Evolutionary conservation across 2,329 filamentous ascomycete species (phyloP).

Genomic region (Aureobasidium sp.): DNA sequence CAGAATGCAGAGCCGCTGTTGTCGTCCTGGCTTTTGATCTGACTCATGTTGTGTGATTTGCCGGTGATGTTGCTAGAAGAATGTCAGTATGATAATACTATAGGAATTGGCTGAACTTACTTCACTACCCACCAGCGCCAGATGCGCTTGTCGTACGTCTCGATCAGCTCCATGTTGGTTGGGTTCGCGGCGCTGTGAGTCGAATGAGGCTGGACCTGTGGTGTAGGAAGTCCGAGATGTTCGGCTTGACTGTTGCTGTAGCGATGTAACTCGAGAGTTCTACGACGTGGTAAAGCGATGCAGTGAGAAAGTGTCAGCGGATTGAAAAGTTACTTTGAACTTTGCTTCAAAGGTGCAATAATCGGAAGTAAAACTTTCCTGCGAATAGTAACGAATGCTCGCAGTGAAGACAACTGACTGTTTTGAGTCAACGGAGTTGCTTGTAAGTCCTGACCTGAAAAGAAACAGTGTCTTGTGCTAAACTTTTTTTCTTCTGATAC

Average conservation of each 20-base stretch:
- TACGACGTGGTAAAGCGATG: not conserved
- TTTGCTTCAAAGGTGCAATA: not conserved
- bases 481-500: constrained; percentile 12
- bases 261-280: not conserved
- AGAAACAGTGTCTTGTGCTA: not conserved
- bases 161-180: not conserved
- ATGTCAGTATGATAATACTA: not conserved
- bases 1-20: no score
- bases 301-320: not conserved
- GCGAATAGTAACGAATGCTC: not conserved
- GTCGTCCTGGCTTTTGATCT: not conserved
- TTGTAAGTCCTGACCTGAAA: not conserved
- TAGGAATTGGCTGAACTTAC: not conserved
- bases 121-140: not conserved
- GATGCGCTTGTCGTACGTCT: not conserved
- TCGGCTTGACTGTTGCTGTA: not conserved
- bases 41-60: not conserved
- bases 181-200: not conserved
- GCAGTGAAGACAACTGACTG: not conserved
- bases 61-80: not conserved
- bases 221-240: not conserved
- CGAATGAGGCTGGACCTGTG: not conserved
- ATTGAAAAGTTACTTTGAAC: not conserved
- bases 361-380: not conserved
- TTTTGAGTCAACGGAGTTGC: not conserved